Evolutionary conservation across 73 alveolate genomes (phyloP).

Genomic region (Paraurostyla sp.): DNA sequence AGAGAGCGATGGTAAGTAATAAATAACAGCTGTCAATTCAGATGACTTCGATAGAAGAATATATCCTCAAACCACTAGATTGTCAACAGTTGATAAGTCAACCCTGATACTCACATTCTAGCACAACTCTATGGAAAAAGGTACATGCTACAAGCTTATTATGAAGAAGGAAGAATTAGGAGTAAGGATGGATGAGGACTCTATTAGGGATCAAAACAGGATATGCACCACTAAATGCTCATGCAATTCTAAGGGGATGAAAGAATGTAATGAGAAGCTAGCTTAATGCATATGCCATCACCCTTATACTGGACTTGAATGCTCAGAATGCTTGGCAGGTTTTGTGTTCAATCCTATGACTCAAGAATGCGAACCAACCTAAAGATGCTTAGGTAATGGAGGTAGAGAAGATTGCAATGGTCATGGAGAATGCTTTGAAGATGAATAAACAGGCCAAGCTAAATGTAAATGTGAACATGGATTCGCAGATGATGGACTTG

Average conservation of each 20-base stretch:
- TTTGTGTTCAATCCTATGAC: not conserved
- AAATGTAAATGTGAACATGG: conserved; percentile 30
- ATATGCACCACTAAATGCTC: conserved; percentile 42
- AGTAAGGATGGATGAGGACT: not conserved
- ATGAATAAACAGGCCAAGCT: conserved; percentile 10
- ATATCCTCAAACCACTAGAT: conserved; percentile 4
- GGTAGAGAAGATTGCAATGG: conserved; percentile 45
- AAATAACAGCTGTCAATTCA: no score
- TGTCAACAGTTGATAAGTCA: conserved; percentile 11
- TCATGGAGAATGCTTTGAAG: conserved; percentile 42
- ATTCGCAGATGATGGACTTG: conserved; percentile 46
- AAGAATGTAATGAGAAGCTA: conserved; percentile 2
- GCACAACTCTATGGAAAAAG: conserved; percentile 6
- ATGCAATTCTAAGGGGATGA: conserved; percentile 34
- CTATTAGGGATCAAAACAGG: not conserved
- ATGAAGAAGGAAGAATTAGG: not conserved
- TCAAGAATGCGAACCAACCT: not conserved
- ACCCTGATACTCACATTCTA: not conserved
- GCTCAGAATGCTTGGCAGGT: conserved; percentile 5
- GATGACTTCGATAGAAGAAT: not conserved
- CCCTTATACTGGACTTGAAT: conserved; percentile 36
- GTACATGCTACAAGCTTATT: not conserved
- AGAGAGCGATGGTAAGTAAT: no score
- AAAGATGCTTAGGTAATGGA: not conserved
- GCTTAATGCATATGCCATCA: conserved; percentile 14